These are phyloP conservation scores for Trichoderma endophyticum DNA, from an alignment of 2,329 filamentous ascomycete species.

Conservation along the genomic window DNA sequence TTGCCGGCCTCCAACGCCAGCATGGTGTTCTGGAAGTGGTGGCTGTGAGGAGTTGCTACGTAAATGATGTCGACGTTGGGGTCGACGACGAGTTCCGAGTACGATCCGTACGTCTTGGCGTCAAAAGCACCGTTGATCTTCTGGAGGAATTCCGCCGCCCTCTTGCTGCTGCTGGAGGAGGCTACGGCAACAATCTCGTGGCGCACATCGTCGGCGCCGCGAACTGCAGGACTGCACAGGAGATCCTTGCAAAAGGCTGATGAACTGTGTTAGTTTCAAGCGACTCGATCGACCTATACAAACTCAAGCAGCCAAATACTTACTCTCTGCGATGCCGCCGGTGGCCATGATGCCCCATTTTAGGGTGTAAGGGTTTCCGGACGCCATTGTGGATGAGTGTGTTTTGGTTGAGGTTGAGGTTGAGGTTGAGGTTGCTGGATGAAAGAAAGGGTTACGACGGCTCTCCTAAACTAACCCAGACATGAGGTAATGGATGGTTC, in stretches of 20 bases:
- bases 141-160: slow-evolving; percentile 70
- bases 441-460: background rate
- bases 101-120: slow-evolving; percentile 74
- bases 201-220: slow-evolving; percentile 67
- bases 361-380: slow-evolving; percentile 40
- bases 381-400: background rate
- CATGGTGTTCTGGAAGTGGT: slow-evolving; percentile 89
- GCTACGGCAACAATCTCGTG: slow-evolving; percentile 78
- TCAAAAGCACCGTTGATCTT: slow-evolving; percentile 65
- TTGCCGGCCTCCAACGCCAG: slow-evolving; percentile 81
- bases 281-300: background rate
- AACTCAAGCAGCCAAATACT: slow-evolving; percentile 25
- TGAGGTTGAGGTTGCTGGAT: background rate
- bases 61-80: slow-evolving; percentile 81
- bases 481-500: background rate
- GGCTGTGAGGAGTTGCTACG: slow-evolving; percentile 84
- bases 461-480: background rate
- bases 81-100: slow-evolving; percentile 76
- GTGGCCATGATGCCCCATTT: slow-evolving; percentile 62
- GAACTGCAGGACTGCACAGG: slow-evolving; percentile 66
- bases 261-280: background rate
- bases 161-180: slow-evolving; percentile 68
- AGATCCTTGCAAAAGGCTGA: slow-evolving; percentile 72
- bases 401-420: background rate
- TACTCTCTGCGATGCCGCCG: slow-evolving; percentile 56